These are phyloP conservation scores for Neopestalotiopsis sp. DNA, from an alignment of 2,329 filamentous ascomycete species.

Conservation along the genomic window DNA sequence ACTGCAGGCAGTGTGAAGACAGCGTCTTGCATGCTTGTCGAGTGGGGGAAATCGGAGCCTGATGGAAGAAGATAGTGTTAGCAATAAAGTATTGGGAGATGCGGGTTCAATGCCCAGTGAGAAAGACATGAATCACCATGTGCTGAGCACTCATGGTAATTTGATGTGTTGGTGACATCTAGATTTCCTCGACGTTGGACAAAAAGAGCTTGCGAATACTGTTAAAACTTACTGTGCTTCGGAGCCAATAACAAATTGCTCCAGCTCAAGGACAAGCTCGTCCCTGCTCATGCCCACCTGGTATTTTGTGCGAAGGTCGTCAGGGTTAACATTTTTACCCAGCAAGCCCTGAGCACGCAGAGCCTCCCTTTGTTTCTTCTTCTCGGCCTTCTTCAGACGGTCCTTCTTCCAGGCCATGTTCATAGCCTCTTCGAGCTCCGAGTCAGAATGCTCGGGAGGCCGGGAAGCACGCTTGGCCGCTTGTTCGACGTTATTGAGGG, in stretches of 20 bases:
- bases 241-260: slow-evolving; percentile 69
- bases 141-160: no score
- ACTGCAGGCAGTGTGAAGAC: slow-evolving; percentile 79
- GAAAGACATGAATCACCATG: no score
- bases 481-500: slow-evolving; percentile 61
- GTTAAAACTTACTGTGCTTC: slow-evolving; percentile 62
- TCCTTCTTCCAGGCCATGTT: slow-evolving; percentile 69
- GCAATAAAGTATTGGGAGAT: neutral
- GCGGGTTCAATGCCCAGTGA: no score
- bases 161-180: slow-evolving; percentile 9
- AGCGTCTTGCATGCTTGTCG: slow-evolving; percentile 76
- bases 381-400: slow-evolving; percentile 71
- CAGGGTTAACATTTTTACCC: slow-evolving; percentile 59
- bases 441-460: slow-evolving; percentile 66
- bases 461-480: slow-evolving; percentile 62
- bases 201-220: neutral
- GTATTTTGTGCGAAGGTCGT: slow-evolving; percentile 74
- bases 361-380: slow-evolving; percentile 73
- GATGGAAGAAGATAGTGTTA: neutral
- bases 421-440: slow-evolving; percentile 68
- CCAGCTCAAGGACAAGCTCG: slow-evolving; percentile 76
- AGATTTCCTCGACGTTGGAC: slow-evolving; percentile 15
- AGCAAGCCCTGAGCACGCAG: slow-evolving; percentile 70
- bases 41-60: slow-evolving; percentile 84
- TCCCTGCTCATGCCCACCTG: slow-evolving; percentile 72